These are phyloP conservation scores for Thelonectria olida DNA, from an alignment of 2,329 filamentous ascomycete species.

Conservation along the genomic window DNA sequence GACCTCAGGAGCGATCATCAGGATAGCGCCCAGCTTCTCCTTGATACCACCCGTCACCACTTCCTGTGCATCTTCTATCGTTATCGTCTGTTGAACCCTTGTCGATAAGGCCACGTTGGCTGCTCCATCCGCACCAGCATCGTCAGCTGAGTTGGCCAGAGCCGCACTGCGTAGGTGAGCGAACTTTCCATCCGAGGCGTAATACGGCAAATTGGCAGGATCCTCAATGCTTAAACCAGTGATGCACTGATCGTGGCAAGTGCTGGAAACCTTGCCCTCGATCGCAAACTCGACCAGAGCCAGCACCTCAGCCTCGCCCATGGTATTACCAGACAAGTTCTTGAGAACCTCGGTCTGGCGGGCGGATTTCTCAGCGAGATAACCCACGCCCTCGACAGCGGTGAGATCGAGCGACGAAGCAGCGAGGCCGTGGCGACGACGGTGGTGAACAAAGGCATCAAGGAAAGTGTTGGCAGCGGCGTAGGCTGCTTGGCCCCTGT, in stretches of 20 bases:
- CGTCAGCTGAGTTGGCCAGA: conserved; percentile 37
- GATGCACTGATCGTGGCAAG: conserved; percentile 61
- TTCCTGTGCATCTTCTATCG: conserved; percentile 33
- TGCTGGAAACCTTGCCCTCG: conserved; percentile 50
- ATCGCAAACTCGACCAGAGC: conserved; percentile 63
- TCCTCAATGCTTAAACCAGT: conserved; percentile 61
- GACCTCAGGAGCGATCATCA: conserved; percentile 41
- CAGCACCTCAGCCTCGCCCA: conserved; percentile 63
- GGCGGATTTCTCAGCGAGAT: conserved; percentile 56
- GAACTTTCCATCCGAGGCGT: conserved; percentile 64
- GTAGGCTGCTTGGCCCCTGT: conserved; percentile 63
- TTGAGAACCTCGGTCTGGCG: conserved; percentile 54
- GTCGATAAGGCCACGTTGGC: conserved; percentile 22
- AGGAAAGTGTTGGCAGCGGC: conserved; percentile 53
- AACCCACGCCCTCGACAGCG: conserved; percentile 59
- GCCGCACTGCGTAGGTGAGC: conserved; percentile 54
- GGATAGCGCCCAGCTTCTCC: conserved; percentile 48
- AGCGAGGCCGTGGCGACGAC: conserved; percentile 1
- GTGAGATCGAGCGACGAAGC: conserved; percentile 62
- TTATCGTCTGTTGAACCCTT: conserved; percentile 13
- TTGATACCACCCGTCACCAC: conserved; percentile 36
- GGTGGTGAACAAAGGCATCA: conserved; percentile 18
- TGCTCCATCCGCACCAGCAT: conserved; percentile 15
- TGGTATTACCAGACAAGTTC: conserved; percentile 57
- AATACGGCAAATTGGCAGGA: conserved; percentile 57